These are phyloP conservation scores for Pichia sp. DNA, from an alignment of 1,139 yeast genomes.

Conservation along the genomic window DNA sequence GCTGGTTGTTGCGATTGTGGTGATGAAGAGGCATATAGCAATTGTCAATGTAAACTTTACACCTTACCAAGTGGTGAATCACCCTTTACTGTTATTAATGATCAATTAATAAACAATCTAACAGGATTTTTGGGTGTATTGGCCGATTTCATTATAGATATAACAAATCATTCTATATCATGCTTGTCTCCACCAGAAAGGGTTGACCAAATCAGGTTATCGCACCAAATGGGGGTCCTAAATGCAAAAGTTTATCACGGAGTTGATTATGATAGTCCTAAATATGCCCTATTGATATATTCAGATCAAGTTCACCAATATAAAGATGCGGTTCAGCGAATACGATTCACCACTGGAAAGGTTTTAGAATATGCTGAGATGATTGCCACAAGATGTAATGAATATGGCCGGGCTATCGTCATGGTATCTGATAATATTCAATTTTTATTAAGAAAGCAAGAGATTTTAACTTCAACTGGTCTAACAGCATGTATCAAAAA, in stretches of 20 bases:
- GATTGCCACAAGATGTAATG: conserved; percentile 64
- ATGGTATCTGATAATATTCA: conserved; percentile 50
- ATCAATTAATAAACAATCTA: conserved; percentile 35
- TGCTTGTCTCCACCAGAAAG: conserved; percentile 29
- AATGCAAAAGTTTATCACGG: conserved; percentile 38
- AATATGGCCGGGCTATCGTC: conserved; percentile 66
- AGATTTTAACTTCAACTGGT: conserved; percentile 53
- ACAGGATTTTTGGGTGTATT: conserved; percentile 47
- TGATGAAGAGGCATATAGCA: conserved; percentile 57
- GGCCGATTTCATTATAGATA: conserved; percentile 75
- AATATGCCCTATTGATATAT: conserved; percentile 59
- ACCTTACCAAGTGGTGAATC: conserved; percentile 1
- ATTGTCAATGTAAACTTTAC: conserved; percentile 38
- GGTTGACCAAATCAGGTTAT: conserved; percentile 39
- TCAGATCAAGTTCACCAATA: conserved; percentile 78
- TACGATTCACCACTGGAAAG: conserved; percentile 61
- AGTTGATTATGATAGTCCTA: conserved; percentile 44
- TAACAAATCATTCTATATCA: conserved; percentile 40
- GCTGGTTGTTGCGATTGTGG: conserved; percentile 83
- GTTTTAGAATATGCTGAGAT: conserved; percentile 65
- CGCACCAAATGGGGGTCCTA: conserved; percentile 35
- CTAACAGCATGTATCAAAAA: conserved; percentile 64
- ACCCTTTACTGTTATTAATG: conserved; percentile 31
- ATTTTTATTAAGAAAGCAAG: conserved; percentile 50
- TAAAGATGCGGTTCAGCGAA: conserved; percentile 66